Conservation (phyloP, 148 eudicot species). For the Cornus controversa region DNA sequence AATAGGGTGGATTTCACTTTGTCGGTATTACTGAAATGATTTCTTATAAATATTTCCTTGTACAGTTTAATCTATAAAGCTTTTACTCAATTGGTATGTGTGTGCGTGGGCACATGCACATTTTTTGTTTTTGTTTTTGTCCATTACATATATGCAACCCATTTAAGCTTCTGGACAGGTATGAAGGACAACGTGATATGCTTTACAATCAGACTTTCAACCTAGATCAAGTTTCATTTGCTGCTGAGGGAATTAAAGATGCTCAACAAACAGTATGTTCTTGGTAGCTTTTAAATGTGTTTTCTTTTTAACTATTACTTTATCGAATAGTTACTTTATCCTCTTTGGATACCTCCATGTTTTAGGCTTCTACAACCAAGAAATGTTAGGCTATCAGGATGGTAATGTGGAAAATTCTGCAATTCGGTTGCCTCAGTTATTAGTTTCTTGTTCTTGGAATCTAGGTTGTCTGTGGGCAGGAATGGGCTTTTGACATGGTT, state of each 20-base stretch:
- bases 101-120: too few relatives aligned
- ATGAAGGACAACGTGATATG: constrained; percentile 98
- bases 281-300: too few relatives aligned
- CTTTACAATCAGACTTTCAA: constrained; percentile 94
- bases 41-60: background rate
- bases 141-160: background rate
- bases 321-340: background rate
- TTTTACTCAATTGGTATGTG: background rate
- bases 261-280: constrained; percentile 94
- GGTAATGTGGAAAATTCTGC: background rate
- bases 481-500: background rate
- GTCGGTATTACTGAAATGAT: background rate
- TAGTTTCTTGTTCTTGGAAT: background rate
- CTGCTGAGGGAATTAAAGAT: constrained; percentile 93
- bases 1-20: background rate
- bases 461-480: background rate
- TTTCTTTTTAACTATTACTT: background rate
- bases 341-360: background rate
- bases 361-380: background rate
- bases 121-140: background rate
- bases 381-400: background rate
- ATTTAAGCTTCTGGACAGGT: constrained; percentile 48
- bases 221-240: constrained; percentile 94
- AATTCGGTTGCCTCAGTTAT: background rate
- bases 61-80: background rate